Evolutionary conservation across 2,329 filamentous ascomycete genomes (phyloP), one percentile per base, ranked within the genome.

Genomic region (Dactylella cylindrospora): DNA sequence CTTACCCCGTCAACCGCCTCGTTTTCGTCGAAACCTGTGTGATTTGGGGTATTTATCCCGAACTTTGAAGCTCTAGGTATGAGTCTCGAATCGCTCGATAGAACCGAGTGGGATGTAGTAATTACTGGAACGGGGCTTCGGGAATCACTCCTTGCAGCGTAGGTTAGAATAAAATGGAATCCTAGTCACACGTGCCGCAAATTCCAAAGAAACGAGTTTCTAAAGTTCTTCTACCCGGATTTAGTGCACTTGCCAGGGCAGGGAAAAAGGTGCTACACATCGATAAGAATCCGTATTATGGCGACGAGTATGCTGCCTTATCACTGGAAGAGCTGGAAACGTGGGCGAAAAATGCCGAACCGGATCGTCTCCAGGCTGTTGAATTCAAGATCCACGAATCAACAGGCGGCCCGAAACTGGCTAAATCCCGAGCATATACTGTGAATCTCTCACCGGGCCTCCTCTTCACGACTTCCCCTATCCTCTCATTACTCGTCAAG

Each of bases 391-490:
- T 31, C 29, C 23, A 55, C 26, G 40, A 45, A 31, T 13, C 23
- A 26, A 33, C 33, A 5, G 13, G 50, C 12, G 40, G 33, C 10
- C 29, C 44, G 31, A 76, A 77, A 60, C 75, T 89, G 22, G 77
- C 78, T 3, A 78, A 80, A 40, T 81, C 88, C 4, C 81, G 90
- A 67, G 79, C 85, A 23, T 97, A 97, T 72, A 88, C 84, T 29
- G 74, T 98, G 32, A 84, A 89, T 1, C 78, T 97, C 7, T 86
- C 89, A 15, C 90, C 93, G 5, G 87, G 94, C 69, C 77, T 96
- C 65, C 84, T 97, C 47, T 93, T 96, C 73, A 82, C 88, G 7
- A 84, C 85, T 49, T 95, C 90, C 2, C 78, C 81, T 66, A 79
- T 97, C 26, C 77, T 97, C 3, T 81, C 83, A 6, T 80, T 84